These are phyloP conservation scores for Ganoderma lucidum DNA, from an alignment of 1,284 basidiomycete species.

Conservation along the genomic window DNA sequence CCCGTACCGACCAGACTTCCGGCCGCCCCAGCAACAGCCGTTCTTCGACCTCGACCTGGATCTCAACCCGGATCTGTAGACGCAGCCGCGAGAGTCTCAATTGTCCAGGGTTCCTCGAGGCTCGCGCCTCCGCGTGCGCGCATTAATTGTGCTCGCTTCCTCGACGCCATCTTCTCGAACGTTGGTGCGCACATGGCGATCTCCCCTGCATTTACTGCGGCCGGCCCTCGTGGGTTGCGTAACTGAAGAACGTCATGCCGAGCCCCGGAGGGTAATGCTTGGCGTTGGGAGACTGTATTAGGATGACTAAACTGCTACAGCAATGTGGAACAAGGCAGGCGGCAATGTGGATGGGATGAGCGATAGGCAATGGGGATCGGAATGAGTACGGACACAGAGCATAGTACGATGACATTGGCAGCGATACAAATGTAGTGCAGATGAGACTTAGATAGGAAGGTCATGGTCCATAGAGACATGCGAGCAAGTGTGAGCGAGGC, in stretches of 20 bases:
- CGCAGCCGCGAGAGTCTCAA: background rate
- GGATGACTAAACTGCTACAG: slow-evolving; percentile 17
- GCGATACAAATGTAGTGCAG: slow-evolving; percentile 3
- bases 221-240: slow-evolving; percentile 5
- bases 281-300: background rate
- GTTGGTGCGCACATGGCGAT: background rate
- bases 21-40: slow-evolving; percentile 61
- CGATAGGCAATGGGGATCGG: background rate
- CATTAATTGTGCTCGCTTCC: background rate
- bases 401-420: slow-evolving; percentile 5
- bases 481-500: background rate
- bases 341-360: background rate
- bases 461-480: background rate
- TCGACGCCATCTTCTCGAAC: background rate
- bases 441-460: slow-evolving; percentile 3
- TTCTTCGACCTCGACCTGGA: slow-evolving; percentile 81
- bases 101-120: background rate
- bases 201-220: background rate
- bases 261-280: background rate
- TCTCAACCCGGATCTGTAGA: slow-evolving; percentile 76
- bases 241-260: background rate
- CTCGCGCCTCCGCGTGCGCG: background rate
- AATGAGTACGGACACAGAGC: slow-evolving; percentile 13
- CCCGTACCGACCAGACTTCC: slow-evolving; percentile 73
- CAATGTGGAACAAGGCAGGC: background rate